Percentiles rank a stretch among this genome's conserved stretches.
Evolutionary conservation across 768 basidiomycete species (phyloP).

Genomic region (Suillus fuscotomentosus): DNA sequence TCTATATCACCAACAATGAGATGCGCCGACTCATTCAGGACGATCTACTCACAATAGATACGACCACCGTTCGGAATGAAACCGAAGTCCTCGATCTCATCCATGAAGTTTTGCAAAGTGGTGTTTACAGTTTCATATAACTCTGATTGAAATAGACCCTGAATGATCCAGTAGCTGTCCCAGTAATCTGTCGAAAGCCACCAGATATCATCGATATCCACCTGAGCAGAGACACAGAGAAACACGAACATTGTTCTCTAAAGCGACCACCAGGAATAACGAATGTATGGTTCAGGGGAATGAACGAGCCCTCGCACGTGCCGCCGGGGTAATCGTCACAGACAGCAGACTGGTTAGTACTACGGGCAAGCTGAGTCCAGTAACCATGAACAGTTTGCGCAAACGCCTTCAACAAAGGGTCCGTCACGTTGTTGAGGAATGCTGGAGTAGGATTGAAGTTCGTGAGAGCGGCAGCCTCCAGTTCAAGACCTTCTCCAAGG

Average conservation of each 20-base stretch:
- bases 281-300: constrained; percentile 89
- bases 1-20: constrained; percentile 39
- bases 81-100: constrained; percentile 78
- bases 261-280: constrained; percentile 89
- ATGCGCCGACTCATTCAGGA: not conserved
- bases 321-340: constrained; percentile 50
- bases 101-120: constrained; percentile 93
- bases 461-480: constrained; percentile 58
- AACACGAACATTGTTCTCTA: constrained; percentile 72
- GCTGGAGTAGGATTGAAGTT: constrained; percentile 63
- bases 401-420: constrained; percentile 70
- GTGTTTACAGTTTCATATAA: constrained; percentile 70
- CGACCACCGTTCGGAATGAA: constrained; percentile 96
- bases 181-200: constrained; percentile 42
- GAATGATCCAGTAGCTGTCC: constrained; percentile 84
- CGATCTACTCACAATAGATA: constrained; percentile 64
- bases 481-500: constrained; percentile 81
- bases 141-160: constrained; percentile 82
- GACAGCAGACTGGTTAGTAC: constrained; percentile 67
- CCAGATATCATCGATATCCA: constrained; percentile 1
- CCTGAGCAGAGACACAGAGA: not conserved
- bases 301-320: constrained; percentile 78
- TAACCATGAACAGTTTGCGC: constrained; percentile 78
- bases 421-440: constrained; percentile 68
- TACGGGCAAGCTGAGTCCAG: constrained; percentile 79